Base-by-base conservation (phyloP, 495 filamentous ascomycete species). In the Podospora tetraspora region DNA sequence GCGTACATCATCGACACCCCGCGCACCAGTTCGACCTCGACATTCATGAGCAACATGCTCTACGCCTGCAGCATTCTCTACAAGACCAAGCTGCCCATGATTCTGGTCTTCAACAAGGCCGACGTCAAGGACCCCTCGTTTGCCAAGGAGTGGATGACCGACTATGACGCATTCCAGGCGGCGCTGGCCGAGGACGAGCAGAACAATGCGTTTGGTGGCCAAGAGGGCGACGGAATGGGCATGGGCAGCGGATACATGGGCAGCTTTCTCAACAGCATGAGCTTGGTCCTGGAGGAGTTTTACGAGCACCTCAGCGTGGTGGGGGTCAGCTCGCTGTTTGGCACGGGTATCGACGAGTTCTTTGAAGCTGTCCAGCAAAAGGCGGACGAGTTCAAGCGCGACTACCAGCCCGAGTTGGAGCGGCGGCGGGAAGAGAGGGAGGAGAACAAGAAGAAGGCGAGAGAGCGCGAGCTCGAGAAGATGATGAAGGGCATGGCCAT, bases 11-110 rank as follows among this genome's bases (percentile, higher is more conserved):
- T 99, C 77, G 95, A 99, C 78, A 99, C 95, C 0, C 96, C 95
- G 5, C 88, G 95, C 29, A 93, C 92, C 19, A 90, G 90, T 62
- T 94, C 92, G 58, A 98, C 95, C 9, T 91, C 88, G 68, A 98
- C 96, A 0, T 99, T 99, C 79, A 98, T 99, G 96, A 92, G 89
- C 77, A 99, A 99, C 82, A 99, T 99, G 95, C 88, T 99, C 24
- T 98, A 99, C 78, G 95, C 95, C 3, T 97, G 95, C 85, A 92
- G 89, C 74, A 99, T 99, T 68, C 85, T 99, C 1, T 99, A 99
- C 85, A 98, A 98, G 82, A 98, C 94, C 9, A 96, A 95, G 75
- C 84, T 99, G 8, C 95, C 95, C 3, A 98, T 99, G 94, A 95
- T 99, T 24, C 78, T 99, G 19, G 95, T 98, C 3, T 97, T 98